Percentiles rank a stretch among this genome's conserved stretches.
Conservation (phyloP, 1,139 yeast species). For the Blastobotrys arbuscula region DNA sequence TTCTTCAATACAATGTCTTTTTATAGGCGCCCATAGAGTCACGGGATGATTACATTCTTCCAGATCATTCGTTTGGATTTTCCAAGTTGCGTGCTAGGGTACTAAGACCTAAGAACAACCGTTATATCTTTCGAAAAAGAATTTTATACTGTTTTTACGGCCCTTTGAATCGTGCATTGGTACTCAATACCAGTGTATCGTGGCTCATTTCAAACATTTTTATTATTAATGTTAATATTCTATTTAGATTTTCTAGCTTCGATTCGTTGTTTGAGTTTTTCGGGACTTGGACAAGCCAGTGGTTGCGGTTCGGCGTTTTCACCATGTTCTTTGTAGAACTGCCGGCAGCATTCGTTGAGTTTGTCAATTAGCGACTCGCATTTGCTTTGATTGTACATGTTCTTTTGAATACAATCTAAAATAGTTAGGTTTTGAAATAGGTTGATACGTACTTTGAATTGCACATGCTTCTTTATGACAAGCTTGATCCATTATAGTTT, state of each 20-base stretch:
- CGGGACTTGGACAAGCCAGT: slow-evolving; percentile 61
- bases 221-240: not conserved
- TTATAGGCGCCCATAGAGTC: slow-evolving; percentile 16
- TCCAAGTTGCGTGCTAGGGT: slow-evolving; percentile 15
- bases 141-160: slow-evolving; percentile 19
- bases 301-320: slow-evolving; percentile 44
- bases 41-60: slow-evolving; percentile 12
- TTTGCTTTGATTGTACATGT: slow-evolving; percentile 55
- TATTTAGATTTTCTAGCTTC: not conserved
- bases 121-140: not conserved
- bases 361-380: slow-evolving; percentile 56
- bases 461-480: slow-evolving; percentile 63
- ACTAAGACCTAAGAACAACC: slow-evolving; percentile 9
- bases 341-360: slow-evolving; percentile 57
- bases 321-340: slow-evolving; percentile 52
- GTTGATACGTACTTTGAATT: slow-evolving; percentile 44
- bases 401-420: slow-evolving; percentile 46
- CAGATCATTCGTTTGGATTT: slow-evolving; percentile 11
- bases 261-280: slow-evolving; percentile 47
- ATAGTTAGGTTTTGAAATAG: slow-evolving; percentile 6
- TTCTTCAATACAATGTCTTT: slow-evolving; percentile 12
- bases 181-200: slow-evolving; percentile 18
- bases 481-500: slow-evolving; percentile 4
- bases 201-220: slow-evolving; percentile 26
- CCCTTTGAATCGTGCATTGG: slow-evolving; percentile 22